These are phyloP conservation scores for Lasiosphaeris hirsuta DNA, from an alignment of 495 filamentous ascomycete species.

Conservation along the genomic window DNA sequence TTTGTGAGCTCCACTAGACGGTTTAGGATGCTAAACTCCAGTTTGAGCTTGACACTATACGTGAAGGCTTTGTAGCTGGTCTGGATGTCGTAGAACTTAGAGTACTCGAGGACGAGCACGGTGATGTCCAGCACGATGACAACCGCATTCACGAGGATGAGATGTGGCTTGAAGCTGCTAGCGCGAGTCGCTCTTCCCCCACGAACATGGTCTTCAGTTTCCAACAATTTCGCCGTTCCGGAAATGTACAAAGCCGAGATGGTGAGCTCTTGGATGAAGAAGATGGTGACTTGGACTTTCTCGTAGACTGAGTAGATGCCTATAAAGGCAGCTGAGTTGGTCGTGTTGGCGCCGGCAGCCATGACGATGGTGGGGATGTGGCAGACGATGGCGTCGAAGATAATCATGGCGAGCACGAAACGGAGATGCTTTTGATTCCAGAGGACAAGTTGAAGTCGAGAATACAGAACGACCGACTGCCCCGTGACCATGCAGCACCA, in stretches of 20 bases:
- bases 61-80: conserved; percentile 55
- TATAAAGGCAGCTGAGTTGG: conserved; percentile 32
- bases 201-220: conserved; percentile 5
- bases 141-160: conserved; percentile 52
- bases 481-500: conserved; percentile 65
- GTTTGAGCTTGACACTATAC: conserved; percentile 64
- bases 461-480: conserved; percentile 64
- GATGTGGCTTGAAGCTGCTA: conserved; percentile 48
- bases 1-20: conserved; percentile 36
- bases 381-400: conserved; percentile 50
- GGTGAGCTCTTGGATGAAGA: conserved; percentile 55
- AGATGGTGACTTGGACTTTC: conserved; percentile 54
- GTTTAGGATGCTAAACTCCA: conserved; percentile 60
- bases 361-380: conserved; percentile 53
- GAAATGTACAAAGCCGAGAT: conserved; percentile 58
- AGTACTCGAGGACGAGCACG: conserved; percentile 51
- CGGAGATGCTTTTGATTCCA: conserved; percentile 47
- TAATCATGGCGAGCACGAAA: conserved; percentile 55
- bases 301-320: conserved; percentile 53
- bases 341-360: conserved; percentile 46
- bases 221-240: conserved; percentile 48
- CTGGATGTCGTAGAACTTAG: conserved; percentile 52
- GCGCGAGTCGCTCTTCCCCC: conserved; percentile 3
- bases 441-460: conserved; percentile 56
- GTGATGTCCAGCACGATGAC: conserved; percentile 33